A percentile compares a stretch with the other conserved stretches of the same genome.
phyloP scores from a whole-genome alignment of 148 eudicot species.

The Dianthus caryophyllus region DNA sequence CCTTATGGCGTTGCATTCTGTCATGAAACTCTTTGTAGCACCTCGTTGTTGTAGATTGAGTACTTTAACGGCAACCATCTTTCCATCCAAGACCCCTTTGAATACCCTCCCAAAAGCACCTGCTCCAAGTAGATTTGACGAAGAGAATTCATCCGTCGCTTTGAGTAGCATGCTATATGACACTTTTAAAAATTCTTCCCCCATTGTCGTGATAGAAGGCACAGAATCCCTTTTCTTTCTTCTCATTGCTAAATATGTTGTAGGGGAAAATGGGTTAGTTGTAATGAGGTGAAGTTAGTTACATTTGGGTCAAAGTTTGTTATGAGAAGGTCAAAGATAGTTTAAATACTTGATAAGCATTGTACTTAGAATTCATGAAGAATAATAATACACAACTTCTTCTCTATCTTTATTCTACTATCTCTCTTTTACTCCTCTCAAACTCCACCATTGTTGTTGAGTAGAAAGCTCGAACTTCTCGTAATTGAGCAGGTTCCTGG shows the following conservation, averaged over 20 bases:
- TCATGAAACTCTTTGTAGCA: conserved; percentile 29
- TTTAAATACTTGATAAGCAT: too few relatives aligned
- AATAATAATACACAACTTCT: too few relatives aligned
- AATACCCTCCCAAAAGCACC: conserved; percentile 26
- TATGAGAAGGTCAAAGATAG: too few relatives aligned
- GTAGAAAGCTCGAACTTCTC: too few relatives aligned
- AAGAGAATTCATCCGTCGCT: conserved; percentile 29
- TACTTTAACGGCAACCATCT: conserved; percentile 27
- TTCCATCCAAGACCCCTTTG: conserved; percentile 20
- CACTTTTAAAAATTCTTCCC: conserved; percentile 14
- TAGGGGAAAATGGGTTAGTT: too few relatives aligned
- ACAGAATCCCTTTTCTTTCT: conserved; percentile 1
- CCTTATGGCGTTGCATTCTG: conserved; percentile 32
- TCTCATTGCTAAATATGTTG: background rate
- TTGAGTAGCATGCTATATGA: conserved; percentile 26
- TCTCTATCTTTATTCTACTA: too few relatives aligned
- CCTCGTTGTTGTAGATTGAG: conserved; percentile 27
- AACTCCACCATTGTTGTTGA: too few relatives aligned
- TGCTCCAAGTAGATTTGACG: conserved; percentile 19
- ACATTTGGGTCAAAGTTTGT: too few relatives aligned
- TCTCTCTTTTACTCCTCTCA: too few relatives aligned
- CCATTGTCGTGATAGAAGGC: background rate
- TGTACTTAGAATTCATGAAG: too few relatives aligned
- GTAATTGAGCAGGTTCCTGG: too few relatives aligned
- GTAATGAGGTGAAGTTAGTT: too few relatives aligned